Evolutionary conservation across 345 rosid genomes (phyloP).

Genomic region (Brassica incana): DNA sequence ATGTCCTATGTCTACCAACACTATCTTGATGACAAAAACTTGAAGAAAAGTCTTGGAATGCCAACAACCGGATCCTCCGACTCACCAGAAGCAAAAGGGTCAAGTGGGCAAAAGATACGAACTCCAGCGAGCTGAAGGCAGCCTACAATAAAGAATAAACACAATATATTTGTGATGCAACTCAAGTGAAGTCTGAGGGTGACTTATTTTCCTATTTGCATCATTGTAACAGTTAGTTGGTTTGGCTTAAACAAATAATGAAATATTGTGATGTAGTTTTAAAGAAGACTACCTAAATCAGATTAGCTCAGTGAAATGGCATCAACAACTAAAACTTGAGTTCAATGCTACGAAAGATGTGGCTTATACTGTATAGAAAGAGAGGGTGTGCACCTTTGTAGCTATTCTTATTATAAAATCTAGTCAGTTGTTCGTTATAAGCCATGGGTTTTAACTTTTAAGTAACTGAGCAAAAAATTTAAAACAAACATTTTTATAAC

Average conservation of each 20-base stretch:
- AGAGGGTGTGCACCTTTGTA: background rate
- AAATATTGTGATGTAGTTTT: background rate
- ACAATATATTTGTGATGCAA: background rate
- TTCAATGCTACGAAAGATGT: slow-evolving; percentile 11
- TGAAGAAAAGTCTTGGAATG: slow-evolving; percentile 24
- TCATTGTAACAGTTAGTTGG: slow-evolving; percentile 19
- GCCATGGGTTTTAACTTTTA: background rate
- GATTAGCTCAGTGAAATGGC: background rate
- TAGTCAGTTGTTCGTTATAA: background rate
- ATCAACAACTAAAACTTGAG: slow-evolving; percentile 11
- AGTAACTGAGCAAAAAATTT: background rate
- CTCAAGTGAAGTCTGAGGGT: background rate
- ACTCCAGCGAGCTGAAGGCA: background rate
- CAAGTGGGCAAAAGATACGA: too few relatives aligned
- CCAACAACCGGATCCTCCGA: background rate
- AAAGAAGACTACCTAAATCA: slow-evolving; percentile 3
- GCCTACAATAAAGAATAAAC: background rate
- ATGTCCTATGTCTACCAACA: slow-evolving; percentile 43
- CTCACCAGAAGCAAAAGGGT: slow-evolving; percentile 8
- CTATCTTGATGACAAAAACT: slow-evolving; percentile 36
- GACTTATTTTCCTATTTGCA: background rate
- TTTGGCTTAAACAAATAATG: background rate
- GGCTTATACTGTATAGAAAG: background rate
- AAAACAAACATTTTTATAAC: background rate
- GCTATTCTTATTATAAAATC: background rate